Conservation (phyloP, 805 yeast genomes). For the Saturnispora sekii region DNA sequence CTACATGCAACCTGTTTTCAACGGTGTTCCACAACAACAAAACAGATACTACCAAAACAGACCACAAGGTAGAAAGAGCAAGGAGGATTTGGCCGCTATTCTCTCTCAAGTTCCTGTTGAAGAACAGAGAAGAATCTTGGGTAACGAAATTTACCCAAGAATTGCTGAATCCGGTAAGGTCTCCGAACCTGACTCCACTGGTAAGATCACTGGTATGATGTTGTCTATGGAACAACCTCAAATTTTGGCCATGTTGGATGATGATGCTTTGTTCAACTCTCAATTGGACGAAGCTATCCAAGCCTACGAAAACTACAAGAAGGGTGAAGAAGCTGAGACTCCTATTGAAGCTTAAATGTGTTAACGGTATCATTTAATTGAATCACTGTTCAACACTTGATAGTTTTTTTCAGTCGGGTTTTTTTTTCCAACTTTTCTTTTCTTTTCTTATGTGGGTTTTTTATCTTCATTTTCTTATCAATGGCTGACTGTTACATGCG, state of each 20-base stretch:
- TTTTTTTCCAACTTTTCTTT: conserved; percentile 3
- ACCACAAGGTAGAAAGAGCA: conserved; percentile 22
- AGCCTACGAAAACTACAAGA: conserved; percentile 89
- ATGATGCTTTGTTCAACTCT: conserved; percentile 79
- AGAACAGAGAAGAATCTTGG: conserved; percentile 94
- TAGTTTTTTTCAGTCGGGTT: not conserved
- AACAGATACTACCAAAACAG: conserved; percentile 40
- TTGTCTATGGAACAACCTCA: conserved; percentile 90
- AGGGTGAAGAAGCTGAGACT: conserved; percentile 30
- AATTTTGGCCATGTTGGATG: conserved; percentile 79
- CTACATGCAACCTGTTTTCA: conserved; percentile 77
- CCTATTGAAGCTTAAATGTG: conserved; percentile 9
- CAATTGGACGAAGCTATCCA: conserved; percentile 90
- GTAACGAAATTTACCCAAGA: conserved; percentile 94
- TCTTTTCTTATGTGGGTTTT: conserved; percentile 2
- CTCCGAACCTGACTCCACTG: conserved; percentile 89
- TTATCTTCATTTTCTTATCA: conserved; percentile 1
- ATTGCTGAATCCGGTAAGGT: conserved; percentile 80
- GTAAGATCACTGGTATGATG: conserved; percentile 98
- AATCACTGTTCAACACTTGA: not conserved
- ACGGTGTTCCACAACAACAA: conserved; percentile 45
- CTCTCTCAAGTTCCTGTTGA: conserved; percentile 65
- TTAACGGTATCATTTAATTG: conserved; percentile 4
- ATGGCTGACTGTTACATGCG: too few species aligned
- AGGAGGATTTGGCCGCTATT: conserved; percentile 43